Evolutionary conservation across 176 grass and related monocot genomes (phyloP), one percentile per base, ranked within the genome.

Genomic region (Themeda triandra): DNA sequence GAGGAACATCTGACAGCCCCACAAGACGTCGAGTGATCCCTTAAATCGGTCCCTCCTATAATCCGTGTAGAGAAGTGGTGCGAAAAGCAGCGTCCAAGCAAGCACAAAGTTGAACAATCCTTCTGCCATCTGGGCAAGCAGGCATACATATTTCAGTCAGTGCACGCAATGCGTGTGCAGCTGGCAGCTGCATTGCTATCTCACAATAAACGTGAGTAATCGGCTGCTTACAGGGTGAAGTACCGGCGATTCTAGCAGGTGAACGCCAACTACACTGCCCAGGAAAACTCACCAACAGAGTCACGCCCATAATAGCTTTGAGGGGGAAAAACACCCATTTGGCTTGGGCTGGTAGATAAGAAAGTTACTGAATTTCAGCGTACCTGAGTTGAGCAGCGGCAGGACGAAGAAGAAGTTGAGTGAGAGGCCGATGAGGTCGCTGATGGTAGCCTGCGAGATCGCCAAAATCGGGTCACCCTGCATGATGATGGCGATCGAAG

Each of bases 1-100:
- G 80, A 98, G 96, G 82, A 98, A 98, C 96, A 98, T 95, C 85
- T 98, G 96, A 79, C 69, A 88, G 37, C 91, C 80, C 96, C 96
- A 98, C 82, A 95, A 78, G 73, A 98, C 7, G 15, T 95, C 96
- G 40, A 98, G 56, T 8, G 96, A 95, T 63, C 96, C 96, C 66
- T 90, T 89, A 73, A 78, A 98, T 65, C 80, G 86, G 63, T 93
- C 92, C 89, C 92, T 91, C 35, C 75, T 87, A 63, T 14, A 77
- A 90, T 98, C 95, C 1, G 89, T 93, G 82, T 73, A 95, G 58
- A 98, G 87, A 24, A 95, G 84, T 13, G 92, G 96, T 0, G 96
- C 96, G 71, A 95, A 98, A 59, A 98, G 83, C 63, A 95, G 58
- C 12, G 96, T 98, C 96, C 93, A 98, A 39, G 88, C 91, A 37